Evolutionary conservation across 1,139 yeast genomes (phyloP), one percentile per base, ranked within the genome.

Genomic region (Candida labiduridarum): DNA sequence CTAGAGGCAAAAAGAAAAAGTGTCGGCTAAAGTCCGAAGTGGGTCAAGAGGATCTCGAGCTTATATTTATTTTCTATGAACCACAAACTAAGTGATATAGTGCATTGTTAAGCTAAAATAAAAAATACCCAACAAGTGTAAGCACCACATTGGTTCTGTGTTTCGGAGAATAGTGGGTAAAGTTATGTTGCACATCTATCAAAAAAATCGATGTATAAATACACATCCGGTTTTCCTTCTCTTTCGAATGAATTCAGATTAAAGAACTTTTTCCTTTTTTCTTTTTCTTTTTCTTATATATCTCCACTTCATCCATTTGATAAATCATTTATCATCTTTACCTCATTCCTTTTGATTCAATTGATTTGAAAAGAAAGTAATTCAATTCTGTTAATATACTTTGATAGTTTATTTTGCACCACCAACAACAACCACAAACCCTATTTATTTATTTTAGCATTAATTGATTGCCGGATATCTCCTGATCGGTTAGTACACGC

Each of bases 21-120:
- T 35, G 39, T 35, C 39, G 22, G 39, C 39, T 35, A 16, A 35
- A 35, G 12, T 35, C 39, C 39, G 39, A 35, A 35, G 39, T 35
- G 39, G 39, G 39, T 35, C 39, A 35, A 35, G 25, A 9, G 25
- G 39, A 35, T 35, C 39, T 35, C 39, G 25, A 35, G 25, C 12
- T 35, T 35, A 16, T 16, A 25, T 35, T 35, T 35, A 35, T 10
- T 35, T 16, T 35, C 8, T 16, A 16, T 12, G 8, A 30, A 30
- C 14, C 14, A 30, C 34, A 12, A 12, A 30, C 6, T 30, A 25
- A 8, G 34, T 30, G 14, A 30, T 30, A 30, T 2, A 11, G 34
- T 30, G 11, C 34, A 30, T 30, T n/a, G 11, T 12, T 12, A 30
- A 30, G 4, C 22, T 3, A 30, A 30, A 30, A 34, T 3, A 35